Conservation (phyloP, 1,284 basidiomycete genomes). For the Inonotus obliquus region DNA sequence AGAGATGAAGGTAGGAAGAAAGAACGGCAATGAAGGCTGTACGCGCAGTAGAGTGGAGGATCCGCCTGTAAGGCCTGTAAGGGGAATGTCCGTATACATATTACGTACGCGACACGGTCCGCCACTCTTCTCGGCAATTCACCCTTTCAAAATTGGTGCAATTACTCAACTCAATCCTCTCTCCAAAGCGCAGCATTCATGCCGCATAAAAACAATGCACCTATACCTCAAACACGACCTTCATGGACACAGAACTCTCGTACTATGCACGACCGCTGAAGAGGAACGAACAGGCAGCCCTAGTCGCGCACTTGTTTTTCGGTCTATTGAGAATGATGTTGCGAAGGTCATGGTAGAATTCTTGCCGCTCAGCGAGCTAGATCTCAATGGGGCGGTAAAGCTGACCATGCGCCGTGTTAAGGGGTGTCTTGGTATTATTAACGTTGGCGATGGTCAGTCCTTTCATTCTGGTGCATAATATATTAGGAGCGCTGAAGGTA, state of each 20-base stretch:
- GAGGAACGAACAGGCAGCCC: conserved; percentile 60
- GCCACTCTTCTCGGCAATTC: neutral
- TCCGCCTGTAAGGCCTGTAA: too few relatives aligned
- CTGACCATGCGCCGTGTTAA: conserved; percentile 65
- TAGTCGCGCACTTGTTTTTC: conserved; percentile 62
- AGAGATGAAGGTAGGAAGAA: neutral
- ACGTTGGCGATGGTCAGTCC: conserved; percentile 57
- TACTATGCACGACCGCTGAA: conserved; percentile 64
- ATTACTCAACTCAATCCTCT: neutral
- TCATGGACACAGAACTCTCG: conserved; percentile 43
- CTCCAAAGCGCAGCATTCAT: neutral
- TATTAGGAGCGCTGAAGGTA: neutral
- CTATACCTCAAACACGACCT: conserved; percentile 64
- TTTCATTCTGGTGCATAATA: neutral
- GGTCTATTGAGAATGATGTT: conserved; percentile 50
- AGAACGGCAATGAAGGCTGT: neutral
- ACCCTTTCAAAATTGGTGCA: neutral
- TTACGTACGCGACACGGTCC: neutral
- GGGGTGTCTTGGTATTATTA: conserved; percentile 79
- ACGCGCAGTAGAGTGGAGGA: neutral
- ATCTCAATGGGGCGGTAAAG: conserved; percentile 56
- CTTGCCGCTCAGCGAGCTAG: conserved; percentile 65
- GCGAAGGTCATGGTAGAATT: conserved; percentile 81
- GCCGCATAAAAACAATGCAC: conserved; percentile 42
- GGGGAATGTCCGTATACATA: too few relatives aligned